phyloP scores from a whole-genome alignment of 108 stramenopile genomes.

The Stephanodiscus triporus region DNA sequence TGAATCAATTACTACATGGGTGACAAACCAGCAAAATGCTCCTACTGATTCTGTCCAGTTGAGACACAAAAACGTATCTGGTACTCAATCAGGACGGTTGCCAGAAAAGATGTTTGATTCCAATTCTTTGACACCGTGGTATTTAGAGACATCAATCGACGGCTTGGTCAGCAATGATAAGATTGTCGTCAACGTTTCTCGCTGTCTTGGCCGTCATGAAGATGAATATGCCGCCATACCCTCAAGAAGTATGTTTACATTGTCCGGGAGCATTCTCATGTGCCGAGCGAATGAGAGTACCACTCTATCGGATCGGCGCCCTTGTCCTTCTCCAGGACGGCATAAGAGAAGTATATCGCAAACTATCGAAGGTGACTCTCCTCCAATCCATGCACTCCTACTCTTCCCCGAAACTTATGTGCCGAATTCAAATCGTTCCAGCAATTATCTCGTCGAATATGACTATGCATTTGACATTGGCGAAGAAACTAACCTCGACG shows the following conservation, averaged over 20 bases:
- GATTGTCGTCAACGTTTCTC: constrained; percentile 62
- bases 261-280: constrained; percentile 75
- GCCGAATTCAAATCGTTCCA: constrained; percentile 32
- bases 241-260: constrained; percentile 51
- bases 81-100: constrained; percentile 19
- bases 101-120: constrained; percentile 64
- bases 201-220: constrained; percentile 58
- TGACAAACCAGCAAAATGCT: constrained; percentile 36
- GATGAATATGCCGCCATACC: constrained; percentile 42
- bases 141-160: constrained; percentile 66
- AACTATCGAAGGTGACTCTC: constrained; percentile 48
- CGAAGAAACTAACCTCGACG: constrained; percentile 76
- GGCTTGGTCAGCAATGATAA: constrained; percentile 66
- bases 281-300: constrained; percentile 59
- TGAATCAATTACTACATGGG: constrained; percentile 74
- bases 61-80: constrained; percentile 8
- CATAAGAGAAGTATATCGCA: constrained; percentile 38
- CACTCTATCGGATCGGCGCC: constrained; percentile 32
- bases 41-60: constrained; percentile 24
- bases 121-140: constrained; percentile 82
- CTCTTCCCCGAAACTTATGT: constrained; percentile 73
- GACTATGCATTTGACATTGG: constrained; percentile 84
- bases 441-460: constrained; percentile 66
- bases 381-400: constrained; percentile 75
- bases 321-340: background rate